phyloP scores from a whole-genome alignment of 805 yeast genomes.

The Zygoascus bituminiphila region DNA sequence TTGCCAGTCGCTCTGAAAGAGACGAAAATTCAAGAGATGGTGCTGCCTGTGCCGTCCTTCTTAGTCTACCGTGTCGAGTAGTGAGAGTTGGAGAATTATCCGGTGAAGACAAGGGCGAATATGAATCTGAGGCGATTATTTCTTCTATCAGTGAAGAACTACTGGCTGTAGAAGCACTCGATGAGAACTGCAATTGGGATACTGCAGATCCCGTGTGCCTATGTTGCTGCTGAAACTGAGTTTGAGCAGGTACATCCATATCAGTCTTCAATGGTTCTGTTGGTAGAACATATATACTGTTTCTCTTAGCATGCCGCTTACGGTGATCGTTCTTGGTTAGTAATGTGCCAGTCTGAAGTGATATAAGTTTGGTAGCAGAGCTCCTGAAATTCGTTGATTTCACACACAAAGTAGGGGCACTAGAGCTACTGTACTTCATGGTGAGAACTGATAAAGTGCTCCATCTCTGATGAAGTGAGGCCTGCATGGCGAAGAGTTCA shows the following conservation, averaged over 20 bases:
- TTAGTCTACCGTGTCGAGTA: background rate
- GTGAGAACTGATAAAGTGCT: conserved; percentile 2
- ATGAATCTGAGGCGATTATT: background rate
- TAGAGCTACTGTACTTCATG: background rate
- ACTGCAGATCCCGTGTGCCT: background rate
- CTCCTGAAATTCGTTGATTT: background rate
- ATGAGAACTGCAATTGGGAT: background rate
- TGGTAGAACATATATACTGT: background rate
- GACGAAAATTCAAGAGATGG: background rate
- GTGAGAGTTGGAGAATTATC: background rate
- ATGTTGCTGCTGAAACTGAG: no score
- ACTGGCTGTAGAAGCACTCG: background rate
- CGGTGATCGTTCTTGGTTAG: background rate
- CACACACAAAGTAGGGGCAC: background rate
- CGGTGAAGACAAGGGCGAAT: background rate
- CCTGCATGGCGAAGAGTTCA: conserved; percentile 11
- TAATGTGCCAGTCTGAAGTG: background rate
- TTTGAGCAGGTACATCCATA: background rate
- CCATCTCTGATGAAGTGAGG: conserved; percentile 14
- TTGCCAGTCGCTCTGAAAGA: background rate
- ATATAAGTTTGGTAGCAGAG: background rate
- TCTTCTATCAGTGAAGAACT: background rate
- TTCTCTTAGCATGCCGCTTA: background rate
- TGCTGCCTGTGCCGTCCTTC: no score
- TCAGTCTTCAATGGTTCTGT: background rate